Evolutionary conservation across 139 green algal genomes (phyloP).

Genomic region (Auxenochlorella pyrenoidosa): DNA sequence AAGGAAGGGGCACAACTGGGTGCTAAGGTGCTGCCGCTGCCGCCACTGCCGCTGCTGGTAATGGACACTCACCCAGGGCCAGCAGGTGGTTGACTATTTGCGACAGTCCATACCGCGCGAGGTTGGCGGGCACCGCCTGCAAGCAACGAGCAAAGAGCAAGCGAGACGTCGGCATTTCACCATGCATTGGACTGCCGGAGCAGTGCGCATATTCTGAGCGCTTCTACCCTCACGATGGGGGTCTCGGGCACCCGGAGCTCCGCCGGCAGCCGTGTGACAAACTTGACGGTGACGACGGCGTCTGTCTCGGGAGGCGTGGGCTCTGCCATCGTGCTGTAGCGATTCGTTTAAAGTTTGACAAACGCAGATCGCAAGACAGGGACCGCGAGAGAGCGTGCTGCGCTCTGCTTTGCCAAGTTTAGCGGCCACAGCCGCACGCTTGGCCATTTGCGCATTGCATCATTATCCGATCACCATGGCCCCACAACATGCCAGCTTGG

Average conservation of each 20-base stretch:
- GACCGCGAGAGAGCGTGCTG: too few relatives aligned
- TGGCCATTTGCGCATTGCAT: too few relatives aligned
- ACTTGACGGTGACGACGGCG: constrained; percentile 81
- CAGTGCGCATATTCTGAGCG: neutral
- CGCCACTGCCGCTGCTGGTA: neutral
- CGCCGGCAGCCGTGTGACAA: constrained; percentile 84
- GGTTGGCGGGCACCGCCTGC: constrained; percentile 85
- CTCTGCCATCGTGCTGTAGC: neutral
- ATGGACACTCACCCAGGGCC: constrained; percentile 66
- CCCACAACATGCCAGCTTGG: neutral
- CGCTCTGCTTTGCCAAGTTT: too few relatives aligned
- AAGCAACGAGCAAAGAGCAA: neutral
- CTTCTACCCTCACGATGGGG: constrained; percentile 70
- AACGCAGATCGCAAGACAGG: too few relatives aligned
- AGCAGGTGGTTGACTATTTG: constrained; percentile 98
- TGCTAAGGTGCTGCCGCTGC: neutral
- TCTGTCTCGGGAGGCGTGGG: constrained; percentile 57
- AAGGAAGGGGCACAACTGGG: too few relatives aligned
- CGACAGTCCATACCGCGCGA: constrained; percentile 94
- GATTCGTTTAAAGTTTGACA: too few relatives aligned
- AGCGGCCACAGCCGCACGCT: too few relatives aligned
- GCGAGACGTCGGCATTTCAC: neutral
- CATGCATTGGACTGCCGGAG: neutral
- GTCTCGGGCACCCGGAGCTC: constrained; percentile 75
- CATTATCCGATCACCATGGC: neutral